These are phyloP conservation scores for Dinochytrium kinnereticum DNA, from an alignment of 371 early-diverging fungal genomes.

Conservation along the genomic window DNA sequence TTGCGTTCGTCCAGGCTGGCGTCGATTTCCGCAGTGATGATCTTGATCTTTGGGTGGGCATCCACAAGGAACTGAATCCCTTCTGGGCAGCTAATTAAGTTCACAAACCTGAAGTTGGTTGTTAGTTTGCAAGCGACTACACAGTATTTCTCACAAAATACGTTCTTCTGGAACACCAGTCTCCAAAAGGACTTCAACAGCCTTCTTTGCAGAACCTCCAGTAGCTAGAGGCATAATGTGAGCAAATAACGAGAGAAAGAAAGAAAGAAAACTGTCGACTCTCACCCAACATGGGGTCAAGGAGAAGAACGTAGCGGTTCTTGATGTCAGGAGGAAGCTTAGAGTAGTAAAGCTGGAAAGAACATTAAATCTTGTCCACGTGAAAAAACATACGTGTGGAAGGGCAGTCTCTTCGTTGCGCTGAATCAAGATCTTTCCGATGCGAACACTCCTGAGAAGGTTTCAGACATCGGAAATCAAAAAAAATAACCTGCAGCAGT, in stretches of 20 bases:
- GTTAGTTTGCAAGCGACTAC: neutral
- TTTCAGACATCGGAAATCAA: neutral
- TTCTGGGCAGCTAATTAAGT: constrained; percentile 49
- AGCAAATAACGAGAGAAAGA: neutral
- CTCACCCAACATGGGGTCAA: constrained; percentile 93
- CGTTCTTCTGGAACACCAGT: constrained; percentile 85
- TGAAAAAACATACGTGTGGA: constrained; percentile 67
- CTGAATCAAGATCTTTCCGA: constrained; percentile 95
- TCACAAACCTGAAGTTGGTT: constrained; percentile 41
- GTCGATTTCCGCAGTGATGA: constrained; percentile 83
- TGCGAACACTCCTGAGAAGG: constrained; percentile 71
- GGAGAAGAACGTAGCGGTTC: constrained; percentile 79
- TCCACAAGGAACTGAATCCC: constrained; percentile 78
- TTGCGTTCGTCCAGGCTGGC: constrained; percentile 78
- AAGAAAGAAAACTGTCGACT: neutral
- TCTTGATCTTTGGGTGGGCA: constrained; percentile 80
- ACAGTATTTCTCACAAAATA: constrained; percentile 66
- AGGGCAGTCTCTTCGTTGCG: constrained; percentile 91
- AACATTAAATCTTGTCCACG: neutral
- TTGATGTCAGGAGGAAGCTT: constrained; percentile 90
- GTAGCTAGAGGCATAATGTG: constrained; percentile 66
- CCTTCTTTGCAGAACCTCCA: constrained; percentile 91
- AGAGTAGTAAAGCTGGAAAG: constrained; percentile 77
- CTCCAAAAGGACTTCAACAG: constrained; percentile 83
- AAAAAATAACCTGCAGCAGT: constrained; percentile 71